These are phyloP conservation scores for Plantago coronopus DNA, from an alignment of 305 asterid genomes.

Conservation along the genomic window DNA sequence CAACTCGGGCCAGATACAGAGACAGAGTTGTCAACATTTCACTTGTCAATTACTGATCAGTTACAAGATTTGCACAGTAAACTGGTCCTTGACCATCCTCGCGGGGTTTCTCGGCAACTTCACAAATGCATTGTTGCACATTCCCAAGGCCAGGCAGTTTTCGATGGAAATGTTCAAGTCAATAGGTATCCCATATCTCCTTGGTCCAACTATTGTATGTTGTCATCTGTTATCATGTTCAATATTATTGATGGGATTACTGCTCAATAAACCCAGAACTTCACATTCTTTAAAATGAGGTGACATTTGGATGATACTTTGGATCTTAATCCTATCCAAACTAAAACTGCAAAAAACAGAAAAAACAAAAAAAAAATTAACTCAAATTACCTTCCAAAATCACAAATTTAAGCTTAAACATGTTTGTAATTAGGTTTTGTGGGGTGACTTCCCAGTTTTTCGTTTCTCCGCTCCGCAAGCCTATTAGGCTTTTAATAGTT, in stretches of 20 bases:
- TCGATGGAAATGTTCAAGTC: slow-evolving; percentile 88
- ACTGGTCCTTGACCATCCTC: slow-evolving; percentile 78
- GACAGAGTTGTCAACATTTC: slow-evolving; percentile 81
- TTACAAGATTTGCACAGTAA: slow-evolving; percentile 86
- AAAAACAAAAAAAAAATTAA: no score
- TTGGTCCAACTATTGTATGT: background rate
- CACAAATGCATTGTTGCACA: slow-evolving; percentile 93
- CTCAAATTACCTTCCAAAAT: no score
- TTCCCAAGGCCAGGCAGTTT: slow-evolving; percentile 78
- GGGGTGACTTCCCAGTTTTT: no score
- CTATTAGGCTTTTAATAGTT: no score
- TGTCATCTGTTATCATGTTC: background rate
- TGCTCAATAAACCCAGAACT: background rate
- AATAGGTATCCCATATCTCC: slow-evolving; percentile 51
- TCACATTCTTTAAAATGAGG: no score
- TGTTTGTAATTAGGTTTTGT: no score
- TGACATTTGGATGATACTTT: no score
- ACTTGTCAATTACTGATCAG: slow-evolving; percentile 66
- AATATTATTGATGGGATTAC: background rate
- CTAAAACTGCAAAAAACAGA: no score
- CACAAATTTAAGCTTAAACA: no score
- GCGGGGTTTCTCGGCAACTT: slow-evolving; percentile 74
- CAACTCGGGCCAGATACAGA: slow-evolving; percentile 77
- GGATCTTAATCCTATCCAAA: no score
- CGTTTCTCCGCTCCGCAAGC: no score